Evolutionary conservation across 2,329 filamentous ascomycete genomes (phyloP).

Genomic region (Fusarium liriodendri): DNA sequence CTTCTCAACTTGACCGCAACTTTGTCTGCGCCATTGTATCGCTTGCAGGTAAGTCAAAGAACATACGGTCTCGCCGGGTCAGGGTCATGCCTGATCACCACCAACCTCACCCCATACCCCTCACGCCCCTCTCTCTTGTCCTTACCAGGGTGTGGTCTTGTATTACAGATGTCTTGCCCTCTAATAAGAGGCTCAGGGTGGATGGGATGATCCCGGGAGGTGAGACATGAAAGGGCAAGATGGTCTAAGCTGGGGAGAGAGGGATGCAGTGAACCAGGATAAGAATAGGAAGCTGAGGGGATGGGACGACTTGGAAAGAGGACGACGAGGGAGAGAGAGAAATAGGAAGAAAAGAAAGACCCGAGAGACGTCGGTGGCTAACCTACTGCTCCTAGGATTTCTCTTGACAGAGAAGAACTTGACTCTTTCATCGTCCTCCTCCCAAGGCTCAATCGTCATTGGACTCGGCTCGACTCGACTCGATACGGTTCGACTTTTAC

Average conservation of each 20-base stretch:
- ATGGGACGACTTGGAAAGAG: background rate
- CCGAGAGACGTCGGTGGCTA: conserved; percentile 17
- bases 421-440: conserved; percentile 16
- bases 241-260: background rate
- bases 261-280: conserved; percentile 11
- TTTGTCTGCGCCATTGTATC: background rate
- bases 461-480: conserved; percentile 14
- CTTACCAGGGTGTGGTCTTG: background rate
- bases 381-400: conserved; percentile 24
- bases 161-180: background rate
- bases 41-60: conserved; percentile 17
- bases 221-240: background rate
- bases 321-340: background rate
- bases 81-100: background rate
- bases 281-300: conserved; percentile 6
- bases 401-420: conserved; percentile 11
- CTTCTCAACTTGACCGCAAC: background rate
- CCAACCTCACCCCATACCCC: background rate
- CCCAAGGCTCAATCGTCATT: conserved; percentile 8
- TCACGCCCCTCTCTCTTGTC: background rate
- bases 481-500: conserved; percentile 18
- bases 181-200: background rate
- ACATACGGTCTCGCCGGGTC: background rate
- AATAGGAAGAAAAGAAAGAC: background rate
- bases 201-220: background rate